Base-by-base conservation (phyloP, 768 basidiomycete genomes). In the Suillus variegatus region DNA sequence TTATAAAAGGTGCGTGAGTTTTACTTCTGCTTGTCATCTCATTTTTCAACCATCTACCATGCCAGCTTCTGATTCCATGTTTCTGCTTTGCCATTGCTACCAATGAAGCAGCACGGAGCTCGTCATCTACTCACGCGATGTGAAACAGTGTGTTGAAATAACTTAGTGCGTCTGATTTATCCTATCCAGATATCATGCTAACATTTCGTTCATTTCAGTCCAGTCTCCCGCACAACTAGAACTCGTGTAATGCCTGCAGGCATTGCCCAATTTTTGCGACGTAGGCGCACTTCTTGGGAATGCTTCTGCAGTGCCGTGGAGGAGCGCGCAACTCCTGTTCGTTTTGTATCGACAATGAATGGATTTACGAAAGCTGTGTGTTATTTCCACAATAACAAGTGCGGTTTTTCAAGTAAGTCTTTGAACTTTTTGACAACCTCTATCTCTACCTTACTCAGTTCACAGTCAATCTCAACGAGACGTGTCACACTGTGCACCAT, bases 21-120 rank as follows among this genome's bases (percentile, higher is more conserved):
- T 47, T 47, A 47, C 46, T 47, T 47, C 46, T 47, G n/a, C 46
- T 47, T 47, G 46, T n/a, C 46, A n/a, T 47, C 46, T 47, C 46
- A n/a, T 47, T 6, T 47, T 47, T n/a, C 46, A 47, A 47, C 46
- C 46, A 16, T 47, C 13, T n/a, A 47, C 46, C 46, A 47, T 47
- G 46, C 46, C 20, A 47, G 46, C 46, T 47, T 47, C 46, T 12
- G 10, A 47, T 22, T n/a, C 46, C 46, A 47, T 47, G 46, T 47
- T 47, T 47, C n/a, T 47, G 46, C 6, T 47, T 47, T 47, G 46
- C 13, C 46, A 3, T 47, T 10, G n/a, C 46, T 47, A n/a, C 9
- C 20, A 47, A 47, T 9, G 9, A 47, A 47, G 46, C 46, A 47
- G 46, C 5, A 47, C 8, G 10, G 20, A 47, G 46, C 46, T 47